Evolutionary conservation across 2,329 filamentous ascomycete genomes (phyloP).

Genomic region (Ophiostoma sp.): DNA sequence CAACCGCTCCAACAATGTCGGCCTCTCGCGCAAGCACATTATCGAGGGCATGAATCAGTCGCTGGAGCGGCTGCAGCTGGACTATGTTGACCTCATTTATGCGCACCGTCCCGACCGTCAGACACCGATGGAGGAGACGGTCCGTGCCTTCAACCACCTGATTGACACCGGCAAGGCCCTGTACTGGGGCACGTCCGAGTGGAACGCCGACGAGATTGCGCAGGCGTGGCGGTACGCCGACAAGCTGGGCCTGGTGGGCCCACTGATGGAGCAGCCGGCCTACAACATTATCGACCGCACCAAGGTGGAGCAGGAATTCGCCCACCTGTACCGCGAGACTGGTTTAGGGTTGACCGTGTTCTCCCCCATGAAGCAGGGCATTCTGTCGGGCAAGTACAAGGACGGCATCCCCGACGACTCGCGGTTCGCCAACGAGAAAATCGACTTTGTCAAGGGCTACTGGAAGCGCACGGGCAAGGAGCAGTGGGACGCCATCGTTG

Average conservation of each 20-base stretch:
- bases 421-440: conserved; percentile 56
- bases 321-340: conserved; percentile 57
- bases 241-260: conserved; percentile 60
- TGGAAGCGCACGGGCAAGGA: conserved; percentile 55
- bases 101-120: conserved; percentile 60
- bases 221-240: conserved; percentile 62
- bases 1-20: conserved; percentile 54
- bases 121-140: conserved; percentile 64
- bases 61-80: conserved; percentile 58
- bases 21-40: conserved; percentile 53
- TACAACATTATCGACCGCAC: conserved; percentile 63
- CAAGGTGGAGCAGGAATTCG: conserved; percentile 57
- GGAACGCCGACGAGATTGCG: conserved; percentile 67
- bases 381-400: conserved; percentile 65
- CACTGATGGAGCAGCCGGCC: conserved; percentile 66
- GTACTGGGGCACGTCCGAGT: conserved; percentile 73
- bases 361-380: conserved; percentile 55
- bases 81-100: conserved; percentile 67
- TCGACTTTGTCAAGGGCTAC: conserved; percentile 57
- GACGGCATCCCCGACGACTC: conserved; percentile 61
- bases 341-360: conserved; percentile 56
- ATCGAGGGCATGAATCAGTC: conserved; percentile 59
- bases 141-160: conserved; percentile 51
- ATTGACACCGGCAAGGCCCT: conserved; percentile 66
- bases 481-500: conserved; percentile 53